Base-by-base conservation (phyloP, 73 alveolate genomes). In the Effrenium voratum region DNA sequence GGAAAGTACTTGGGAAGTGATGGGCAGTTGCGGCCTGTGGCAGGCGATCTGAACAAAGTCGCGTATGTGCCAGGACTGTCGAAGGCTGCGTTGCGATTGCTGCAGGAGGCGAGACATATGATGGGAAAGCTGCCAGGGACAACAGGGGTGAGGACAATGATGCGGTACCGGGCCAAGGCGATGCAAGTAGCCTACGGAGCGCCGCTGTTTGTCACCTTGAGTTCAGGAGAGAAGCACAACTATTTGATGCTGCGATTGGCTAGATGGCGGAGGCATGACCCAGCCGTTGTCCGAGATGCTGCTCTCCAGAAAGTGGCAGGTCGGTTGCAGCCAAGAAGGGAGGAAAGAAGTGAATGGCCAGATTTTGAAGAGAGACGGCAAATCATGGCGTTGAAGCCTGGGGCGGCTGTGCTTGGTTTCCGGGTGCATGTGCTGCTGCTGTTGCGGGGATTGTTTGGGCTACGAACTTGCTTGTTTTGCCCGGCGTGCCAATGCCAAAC, bases 21-120 rank as follows among this genome's bases (percentile, higher is more conserved):
- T 70, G 81, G 81, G 6, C 81, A 70, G 81, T 34, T 70, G 47
- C 45, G 81, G 81, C 81, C 81, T 32, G 81, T 70, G 81, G 81
- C 47, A 5, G 81, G 81, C 26, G 81, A 70, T 47, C 24, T 70
- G 47, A 70, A 70, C 81, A 70, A 70, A 24, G 81, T 70, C 47
- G 81, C 81, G 34, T 70, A 70, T 47, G 34, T 70, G 8, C 81
- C 81, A 34, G 81, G 81, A 22, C 15, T 70, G 15, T 70, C 81
- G 81, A 4, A 4, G 47, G n/a, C 4, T 44, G 24, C n/a, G 5
- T 4, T 4, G n/a, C 81, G 81, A 2, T 5, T 70, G 81, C 24
- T 70, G 81, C 81, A 70, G 81, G n/a, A 70, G 81, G 81, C 24
- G 16, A 52, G 19, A 19, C 63, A 52, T 52, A 52, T 19, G 63